Conservation (phyloP, 495 filamentous ascomycete species). For the Penicillium roqueforti region DNA sequence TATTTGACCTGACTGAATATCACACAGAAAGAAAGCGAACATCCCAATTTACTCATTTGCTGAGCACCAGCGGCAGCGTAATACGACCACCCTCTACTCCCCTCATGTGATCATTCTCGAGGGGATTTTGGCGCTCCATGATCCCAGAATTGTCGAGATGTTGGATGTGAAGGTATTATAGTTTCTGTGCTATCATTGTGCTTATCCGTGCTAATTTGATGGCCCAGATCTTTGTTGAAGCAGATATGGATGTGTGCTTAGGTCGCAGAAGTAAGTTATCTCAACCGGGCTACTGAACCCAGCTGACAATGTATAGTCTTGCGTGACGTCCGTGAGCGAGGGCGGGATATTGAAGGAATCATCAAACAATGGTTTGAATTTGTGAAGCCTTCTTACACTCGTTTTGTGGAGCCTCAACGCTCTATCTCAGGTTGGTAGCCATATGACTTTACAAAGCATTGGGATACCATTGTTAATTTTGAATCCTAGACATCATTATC, state of each 20-base stretch:
- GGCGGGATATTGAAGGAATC: conserved; percentile 84
- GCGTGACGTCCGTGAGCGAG: conserved; percentile 80
- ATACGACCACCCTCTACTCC: conserved; percentile 87
- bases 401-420: conserved; percentile 86
- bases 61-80: conserved; percentile 73
- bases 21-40: conserved; percentile 78
- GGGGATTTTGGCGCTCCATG: conserved; percentile 92
- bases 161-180: conserved; percentile 77
- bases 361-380: conserved; percentile 97
- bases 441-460: background rate
- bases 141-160: conserved; percentile 77
- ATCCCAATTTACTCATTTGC: conserved; percentile 95
- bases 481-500: conserved; percentile 75
- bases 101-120: conserved; percentile 94
- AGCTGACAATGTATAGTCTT: conserved; percentile 54
- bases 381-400: conserved; percentile 92
- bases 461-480: conserved; percentile 12
- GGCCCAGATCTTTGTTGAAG: conserved; percentile 85
- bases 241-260: conserved; percentile 89
- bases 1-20: conserved; percentile 12
- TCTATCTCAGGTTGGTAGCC: conserved; percentile 60
- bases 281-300: background rate
- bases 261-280: conserved; percentile 73
- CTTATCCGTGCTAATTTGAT: conserved; percentile 3
- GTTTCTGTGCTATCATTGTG: background rate